Conservation (phyloP, 225 moss, liverwort and hornwort species). For the Bryum argenteum region DNA sequence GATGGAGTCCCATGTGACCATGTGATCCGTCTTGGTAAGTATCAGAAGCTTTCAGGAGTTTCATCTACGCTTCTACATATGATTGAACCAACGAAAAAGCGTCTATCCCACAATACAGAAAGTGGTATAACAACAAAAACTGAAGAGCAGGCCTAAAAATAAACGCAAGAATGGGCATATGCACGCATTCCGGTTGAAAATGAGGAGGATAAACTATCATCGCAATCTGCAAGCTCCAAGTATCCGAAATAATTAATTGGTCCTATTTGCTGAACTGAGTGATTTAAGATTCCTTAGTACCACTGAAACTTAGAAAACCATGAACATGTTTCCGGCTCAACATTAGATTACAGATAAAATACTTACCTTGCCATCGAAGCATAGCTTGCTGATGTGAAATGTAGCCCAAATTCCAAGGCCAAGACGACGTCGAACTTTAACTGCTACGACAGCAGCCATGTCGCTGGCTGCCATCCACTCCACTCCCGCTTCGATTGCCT, state of each 20-base stretch:
- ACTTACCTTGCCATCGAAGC: constrained; percentile 78
- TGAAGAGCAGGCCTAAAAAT: constrained; percentile 2
- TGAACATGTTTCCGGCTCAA: constrained; percentile 2
- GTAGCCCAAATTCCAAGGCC: constrained; percentile 89
- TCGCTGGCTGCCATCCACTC: constrained; percentile 75
- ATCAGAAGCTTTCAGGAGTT: constrained; percentile 6
- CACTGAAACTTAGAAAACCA: neutral
- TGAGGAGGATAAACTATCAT: neutral
- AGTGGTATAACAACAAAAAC: constrained; percentile 3
- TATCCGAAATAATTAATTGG: constrained; percentile 4
- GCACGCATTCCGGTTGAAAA: constrained; percentile 16
- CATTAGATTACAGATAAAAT: constrained; percentile 9
- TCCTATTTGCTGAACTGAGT: constrained; percentile 2
- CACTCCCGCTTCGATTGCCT: constrained; percentile 82
- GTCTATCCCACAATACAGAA: constrained; percentile 20
- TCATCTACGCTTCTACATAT: neutral
- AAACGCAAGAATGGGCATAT: constrained; percentile 5
- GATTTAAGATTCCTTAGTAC: constrained; percentile 13
- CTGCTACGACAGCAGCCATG: constrained; percentile 80
- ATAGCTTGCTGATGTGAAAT: constrained; percentile 71
- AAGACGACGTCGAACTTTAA: constrained; percentile 75
- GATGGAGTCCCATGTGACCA: neutral
- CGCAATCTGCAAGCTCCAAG: constrained; percentile 16
- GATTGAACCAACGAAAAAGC: constrained; percentile 6
- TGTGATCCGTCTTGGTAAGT: neutral